Evolutionary conservation across 371 early-diverging fungal species (phyloP).

Genomic region (Dentiscutata heterogama): DNA sequence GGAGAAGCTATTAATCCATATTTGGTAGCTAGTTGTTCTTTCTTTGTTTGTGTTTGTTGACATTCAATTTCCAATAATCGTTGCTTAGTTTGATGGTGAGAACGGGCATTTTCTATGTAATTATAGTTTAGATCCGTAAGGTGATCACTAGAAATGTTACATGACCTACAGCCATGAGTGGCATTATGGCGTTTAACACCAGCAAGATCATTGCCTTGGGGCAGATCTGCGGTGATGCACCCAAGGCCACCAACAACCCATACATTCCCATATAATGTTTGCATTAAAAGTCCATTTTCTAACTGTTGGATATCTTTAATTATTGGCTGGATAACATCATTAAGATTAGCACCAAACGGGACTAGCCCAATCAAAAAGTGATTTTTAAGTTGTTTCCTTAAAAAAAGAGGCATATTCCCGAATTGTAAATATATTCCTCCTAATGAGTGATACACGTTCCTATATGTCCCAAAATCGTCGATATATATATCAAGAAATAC

Average conservation of each 20-base stretch:
- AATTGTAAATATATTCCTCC: constrained; percentile 22
- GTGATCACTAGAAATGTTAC: background rate
- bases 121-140: background rate
- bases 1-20: background rate
- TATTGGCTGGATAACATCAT: background rate
- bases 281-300: background rate
- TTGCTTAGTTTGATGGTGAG: background rate
- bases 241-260: background rate
- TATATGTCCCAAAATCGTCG: background rate
- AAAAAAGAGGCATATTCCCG: background rate
- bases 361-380: constrained; percentile 13
- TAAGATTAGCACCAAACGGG: background rate
- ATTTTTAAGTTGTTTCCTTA: constrained; percentile 1
- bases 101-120: background rate
- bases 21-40: background rate
- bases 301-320: background rate
- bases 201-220: constrained; percentile 4
- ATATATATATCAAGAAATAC: background rate
- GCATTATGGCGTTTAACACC: background rate
- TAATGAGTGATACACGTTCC: background rate
- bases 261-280: background rate
- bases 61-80: background rate
- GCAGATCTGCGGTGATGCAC: background rate
- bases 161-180: background rate
- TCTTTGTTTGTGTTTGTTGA: background rate